phyloP scores from a whole-genome alignment of 2,329 filamentous ascomycete genomes.

The Capronia americana region DNA sequence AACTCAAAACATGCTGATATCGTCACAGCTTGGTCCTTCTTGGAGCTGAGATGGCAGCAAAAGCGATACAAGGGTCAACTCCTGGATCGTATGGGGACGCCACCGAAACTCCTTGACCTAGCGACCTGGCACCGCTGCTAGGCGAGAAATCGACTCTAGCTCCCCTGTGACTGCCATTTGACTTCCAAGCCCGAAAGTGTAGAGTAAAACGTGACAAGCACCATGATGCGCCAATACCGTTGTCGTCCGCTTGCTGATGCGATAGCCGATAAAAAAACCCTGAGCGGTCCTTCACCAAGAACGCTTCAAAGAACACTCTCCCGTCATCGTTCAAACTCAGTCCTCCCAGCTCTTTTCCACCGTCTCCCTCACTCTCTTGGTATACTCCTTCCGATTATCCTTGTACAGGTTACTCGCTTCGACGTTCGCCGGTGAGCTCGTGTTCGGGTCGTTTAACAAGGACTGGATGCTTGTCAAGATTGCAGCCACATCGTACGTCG shows the following conservation, averaged over 20 bases:
- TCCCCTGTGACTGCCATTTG: neutral
- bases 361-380: constrained; percentile 62
- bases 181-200: neutral
- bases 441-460: constrained; percentile 96
- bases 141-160: neutral
- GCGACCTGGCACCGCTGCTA: neutral
- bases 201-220: neutral
- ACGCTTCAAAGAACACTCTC: neutral
- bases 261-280: neutral
- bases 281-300: neutral
- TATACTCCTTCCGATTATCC: constrained; percentile 95
- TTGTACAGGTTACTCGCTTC: constrained; percentile 98
- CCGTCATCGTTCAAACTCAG: constrained; percentile 47
- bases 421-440: constrained; percentile 96
- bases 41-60: neutral
- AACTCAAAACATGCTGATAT: neutral
- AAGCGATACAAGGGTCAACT: neutral
- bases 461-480: constrained; percentile 98
- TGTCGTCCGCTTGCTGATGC: constrained; percentile 5
- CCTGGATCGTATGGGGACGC: neutral
- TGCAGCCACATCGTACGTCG: constrained; percentile 96
- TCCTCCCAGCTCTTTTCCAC: constrained; percentile 99
- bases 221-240: constrained; percentile 1
- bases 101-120: neutral
- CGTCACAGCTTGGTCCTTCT: neutral